phyloP scores from a whole-genome alignment of 768 basidiomycete genomes.

The Tulasnella sp. region DNA sequence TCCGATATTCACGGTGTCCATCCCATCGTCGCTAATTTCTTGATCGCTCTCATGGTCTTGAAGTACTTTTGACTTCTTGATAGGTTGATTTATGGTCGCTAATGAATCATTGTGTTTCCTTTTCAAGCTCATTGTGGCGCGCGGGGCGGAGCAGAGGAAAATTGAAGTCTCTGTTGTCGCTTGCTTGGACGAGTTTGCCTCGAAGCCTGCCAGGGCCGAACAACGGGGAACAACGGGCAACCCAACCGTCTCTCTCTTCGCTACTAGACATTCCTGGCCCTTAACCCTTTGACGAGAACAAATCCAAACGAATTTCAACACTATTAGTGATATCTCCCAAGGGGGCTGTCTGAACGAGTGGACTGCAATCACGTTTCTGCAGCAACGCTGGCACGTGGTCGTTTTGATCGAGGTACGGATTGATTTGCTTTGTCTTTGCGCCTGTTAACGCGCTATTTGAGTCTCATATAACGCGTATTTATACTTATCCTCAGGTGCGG shows the following conservation, averaged over 20 bases:
- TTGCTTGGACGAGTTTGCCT: background rate
- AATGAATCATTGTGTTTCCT: background rate
- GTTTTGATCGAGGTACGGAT: background rate
- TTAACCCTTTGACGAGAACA: background rate
- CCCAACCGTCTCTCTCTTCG: background rate
- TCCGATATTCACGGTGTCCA: background rate
- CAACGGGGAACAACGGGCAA: background rate
- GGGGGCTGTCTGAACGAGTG: too few relatives aligned
- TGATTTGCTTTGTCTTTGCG: background rate
- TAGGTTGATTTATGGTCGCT: background rate
- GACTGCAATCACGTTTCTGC: too few relatives aligned
- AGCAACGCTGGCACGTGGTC: background rate
- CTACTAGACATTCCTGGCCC: background rate
- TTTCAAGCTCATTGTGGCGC: slow-evolving; percentile 9
- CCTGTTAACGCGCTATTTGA: background rate
- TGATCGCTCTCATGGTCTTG: slow-evolving; percentile 21
- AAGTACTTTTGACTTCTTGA: background rate
- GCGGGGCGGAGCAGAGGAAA: background rate
- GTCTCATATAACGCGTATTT: background rate
- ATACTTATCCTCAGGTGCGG: background rate
- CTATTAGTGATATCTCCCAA: too few relatives aligned
- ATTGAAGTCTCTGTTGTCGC: background rate
- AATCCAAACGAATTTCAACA: background rate
- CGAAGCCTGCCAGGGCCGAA: background rate
- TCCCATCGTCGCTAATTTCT: slow-evolving; percentile 25